Evolutionary conservation across 164 flowering plant species (phyloP), one percentile per base, ranked within the genome.

Genomic region (Stephania yunnanensis): DNA sequence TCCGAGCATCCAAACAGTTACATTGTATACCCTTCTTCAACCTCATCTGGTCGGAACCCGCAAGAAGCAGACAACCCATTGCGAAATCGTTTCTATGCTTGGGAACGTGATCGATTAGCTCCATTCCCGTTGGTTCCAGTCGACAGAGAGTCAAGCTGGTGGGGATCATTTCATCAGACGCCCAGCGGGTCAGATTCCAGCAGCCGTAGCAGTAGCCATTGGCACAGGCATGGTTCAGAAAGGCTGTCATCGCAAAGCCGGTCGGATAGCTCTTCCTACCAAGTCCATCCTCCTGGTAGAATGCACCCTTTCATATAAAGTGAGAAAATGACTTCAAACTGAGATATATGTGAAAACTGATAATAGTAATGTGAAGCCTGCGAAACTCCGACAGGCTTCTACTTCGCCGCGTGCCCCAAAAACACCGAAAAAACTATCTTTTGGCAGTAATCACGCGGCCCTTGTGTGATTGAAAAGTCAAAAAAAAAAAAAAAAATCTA

Each of bases 21-120:
- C 82, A 86, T 84, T 70, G 82, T 85, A 71, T 71, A 87, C 70
- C 94, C 91, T 72, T 64, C 79, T 15, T 79, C 95, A 45, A 81
- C 79, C 22, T 80, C 94, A 42, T 79, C 97, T 1, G 82, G 88
- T 9, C 89, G 89, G 61, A 89, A 66, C 77, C 87, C 80, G 52
- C 92, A 81, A 77, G 97, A 91, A 75, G 74, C 87, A 13, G 94
- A 90, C 70, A 90, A 83, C 76, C 74, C 85, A 30, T 15, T 78
- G 63, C 76, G 87, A 19, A 83, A 69, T 73, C 88, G 86, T 1
- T 89, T 85, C 71, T 88, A 83, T 76, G 78, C 85, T 6, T 90
- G 98, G 99, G 98, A 92, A 52, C 84, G 93, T 71, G 97, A 93
- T 20, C 91, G 89, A 36, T 81, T 85, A 81, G 81, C 88, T 11